phyloP scores from a whole-genome alignment of 306 rosid species.

The Glycine soja region DNA sequence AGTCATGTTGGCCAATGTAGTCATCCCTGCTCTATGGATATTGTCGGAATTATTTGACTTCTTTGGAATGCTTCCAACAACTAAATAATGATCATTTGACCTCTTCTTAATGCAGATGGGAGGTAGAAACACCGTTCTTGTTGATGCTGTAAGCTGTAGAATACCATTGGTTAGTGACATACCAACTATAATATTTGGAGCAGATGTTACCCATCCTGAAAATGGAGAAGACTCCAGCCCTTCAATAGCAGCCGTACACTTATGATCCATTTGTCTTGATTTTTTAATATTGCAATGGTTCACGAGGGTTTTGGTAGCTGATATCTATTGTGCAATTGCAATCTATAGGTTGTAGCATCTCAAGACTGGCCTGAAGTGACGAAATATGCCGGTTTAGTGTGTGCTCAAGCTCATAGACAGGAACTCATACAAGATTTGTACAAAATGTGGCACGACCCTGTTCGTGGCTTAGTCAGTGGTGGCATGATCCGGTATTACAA shows the following conservation, averaged over 20 bases:
- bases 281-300: neutral
- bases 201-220: constrained; percentile 97
- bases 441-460: constrained; percentile 96
- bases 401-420: constrained; percentile 96
- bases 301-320: constrained; percentile 37
- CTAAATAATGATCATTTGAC: constrained; percentile 26
- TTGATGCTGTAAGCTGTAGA: constrained; percentile 84
- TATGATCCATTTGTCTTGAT: neutral
- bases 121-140: constrained; percentile 90
- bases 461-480: constrained; percentile 76
- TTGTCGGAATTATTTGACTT: neutral
- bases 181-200: constrained; percentile 95
- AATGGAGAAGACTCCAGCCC: constrained; percentile 99
- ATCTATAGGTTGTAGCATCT: constrained; percentile 91
- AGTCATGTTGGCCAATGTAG: neutral
- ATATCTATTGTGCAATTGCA: constrained; percentile 32
- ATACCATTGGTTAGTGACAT: constrained; percentile 92
- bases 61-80: constrained; percentile 4
- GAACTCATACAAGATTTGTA: constrained; percentile 92
- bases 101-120: constrained; percentile 78
- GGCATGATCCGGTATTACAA: constrained; percentile 84
- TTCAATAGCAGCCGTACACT: constrained; percentile 90
- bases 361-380: constrained; percentile 99
- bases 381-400: constrained; percentile 90
- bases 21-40: neutral